Conservation (phyloP, 306 rosid species). For the Amphicarpaea edgeworthii region DNA sequence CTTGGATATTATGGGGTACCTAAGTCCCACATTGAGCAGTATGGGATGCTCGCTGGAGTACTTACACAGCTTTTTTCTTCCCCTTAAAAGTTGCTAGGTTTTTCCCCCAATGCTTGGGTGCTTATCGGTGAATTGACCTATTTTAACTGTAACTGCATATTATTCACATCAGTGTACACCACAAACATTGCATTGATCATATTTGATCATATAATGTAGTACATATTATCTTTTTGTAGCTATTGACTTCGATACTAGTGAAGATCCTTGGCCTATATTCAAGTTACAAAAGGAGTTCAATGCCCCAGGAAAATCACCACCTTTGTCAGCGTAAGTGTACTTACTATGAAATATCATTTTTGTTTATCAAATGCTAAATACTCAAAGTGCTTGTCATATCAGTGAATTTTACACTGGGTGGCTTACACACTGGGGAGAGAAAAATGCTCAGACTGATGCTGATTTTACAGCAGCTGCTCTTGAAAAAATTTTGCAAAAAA, state of each 20-base stretch:
- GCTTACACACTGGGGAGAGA: conserved; percentile 99
- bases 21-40: too few relatives aligned
- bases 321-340: conserved; percentile 82
- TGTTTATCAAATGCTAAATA: conserved; percentile 42
- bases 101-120: too few relatives aligned
- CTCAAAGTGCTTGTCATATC: conserved; percentile 53
- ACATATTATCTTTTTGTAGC: conserved; percentile 58
- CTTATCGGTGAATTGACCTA: too few relatives aligned
- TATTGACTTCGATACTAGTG: conserved; percentile 91
- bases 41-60: too few relatives aligned
- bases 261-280: conserved; percentile 89
- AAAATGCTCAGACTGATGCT: conserved; percentile 72
- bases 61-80: too few relatives aligned
- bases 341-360: conserved; percentile 37
- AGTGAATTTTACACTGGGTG: conserved; percentile 97
- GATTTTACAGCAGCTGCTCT: conserved; percentile 75
- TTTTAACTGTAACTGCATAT: too few relatives aligned
- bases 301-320: conserved; percentile 92
- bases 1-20: too few relatives aligned
- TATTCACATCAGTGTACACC: neutral
- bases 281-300: conserved; percentile 91
- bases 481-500: conserved; percentile 71
- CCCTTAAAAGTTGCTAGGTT: too few relatives aligned
- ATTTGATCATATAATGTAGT: conserved; percentile 35
- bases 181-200: conserved; percentile 20